These are phyloP conservation scores for Coemansia sp. DNA, from an alignment of 192 early-diverging fungal genomes.

Conservation along the genomic window DNA sequence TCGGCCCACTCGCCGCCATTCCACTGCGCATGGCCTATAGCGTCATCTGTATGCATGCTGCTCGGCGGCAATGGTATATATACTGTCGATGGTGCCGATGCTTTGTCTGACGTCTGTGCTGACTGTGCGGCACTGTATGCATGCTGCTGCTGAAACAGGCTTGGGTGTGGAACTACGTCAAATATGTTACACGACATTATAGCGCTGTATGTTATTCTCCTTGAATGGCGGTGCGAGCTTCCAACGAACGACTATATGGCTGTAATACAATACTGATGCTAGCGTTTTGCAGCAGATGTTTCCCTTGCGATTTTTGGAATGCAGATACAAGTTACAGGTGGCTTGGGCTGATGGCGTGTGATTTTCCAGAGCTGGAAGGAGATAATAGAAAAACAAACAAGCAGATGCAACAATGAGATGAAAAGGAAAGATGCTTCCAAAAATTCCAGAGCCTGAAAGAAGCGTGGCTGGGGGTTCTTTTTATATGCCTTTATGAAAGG, in stretches of 20 bases:
- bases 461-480: too few species aligned
- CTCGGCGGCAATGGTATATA: neutral
- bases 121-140: slow-evolving; percentile 3
- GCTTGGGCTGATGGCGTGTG: too few species aligned
- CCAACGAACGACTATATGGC: too few species aligned
- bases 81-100: neutral
- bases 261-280: too few species aligned
- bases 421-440: too few species aligned
- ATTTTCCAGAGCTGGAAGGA: too few species aligned
- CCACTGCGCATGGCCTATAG: slow-evolving; percentile 12
- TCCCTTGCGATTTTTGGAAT: neutral
- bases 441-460: too few species aligned
- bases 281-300: slow-evolving; percentile 1
- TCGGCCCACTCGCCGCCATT: slow-evolving; percentile 39
- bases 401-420: too few species aligned
- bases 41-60: neutral
- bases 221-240: neutral
- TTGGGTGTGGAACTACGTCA: slow-evolving; percentile 50
- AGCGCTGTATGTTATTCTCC: neutral
- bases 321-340: too few species aligned
- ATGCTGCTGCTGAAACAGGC: slow-evolving; percentile 36
- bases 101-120: neutral
- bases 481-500: too few species aligned
- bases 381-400: too few species aligned
- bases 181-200: slow-evolving; percentile 46